Evolutionary conservation across 208 protist species (phyloP).

Genomic region (Herpetomonas tarakana): DNA sequence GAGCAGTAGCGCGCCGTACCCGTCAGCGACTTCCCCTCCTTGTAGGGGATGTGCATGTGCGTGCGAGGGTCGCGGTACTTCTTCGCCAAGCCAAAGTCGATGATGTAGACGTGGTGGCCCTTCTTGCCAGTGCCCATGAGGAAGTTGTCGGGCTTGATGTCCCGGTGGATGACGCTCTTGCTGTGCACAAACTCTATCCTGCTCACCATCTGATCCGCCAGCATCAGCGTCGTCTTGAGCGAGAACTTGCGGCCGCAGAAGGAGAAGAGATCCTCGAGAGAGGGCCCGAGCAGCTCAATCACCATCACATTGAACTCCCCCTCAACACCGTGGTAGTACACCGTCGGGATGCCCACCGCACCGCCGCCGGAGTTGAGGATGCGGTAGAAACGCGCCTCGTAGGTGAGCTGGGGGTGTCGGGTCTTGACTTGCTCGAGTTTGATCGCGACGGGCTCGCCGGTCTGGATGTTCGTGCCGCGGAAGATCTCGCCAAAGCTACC

Average conservation of each 20-base stretch:
- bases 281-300: slow-evolving; percentile 92
- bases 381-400: slow-evolving; percentile 89
- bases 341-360: slow-evolving; percentile 82
- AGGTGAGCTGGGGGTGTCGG: slow-evolving; percentile 90
- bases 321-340: slow-evolving; percentile 89
- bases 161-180: slow-evolving; percentile 91
- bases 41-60: slow-evolving; percentile 99
- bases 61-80: slow-evolving; percentile 98
- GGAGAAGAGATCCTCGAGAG: slow-evolving; percentile 91
- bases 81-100: slow-evolving; percentile 99
- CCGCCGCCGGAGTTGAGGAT: slow-evolving; percentile 74
- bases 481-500: slow-evolving; percentile 95
- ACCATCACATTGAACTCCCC: slow-evolving; percentile 94
- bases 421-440: slow-evolving; percentile 91
- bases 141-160: slow-evolving; percentile 96
- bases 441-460: slow-evolving; percentile 86
- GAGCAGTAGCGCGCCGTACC: slow-evolving; percentile 99
- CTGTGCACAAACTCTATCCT: slow-evolving; percentile 92
- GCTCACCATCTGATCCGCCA: slow-evolving; percentile 91
- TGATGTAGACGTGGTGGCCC: slow-evolving; percentile 94
- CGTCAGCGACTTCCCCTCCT: slow-evolving; percentile 99
- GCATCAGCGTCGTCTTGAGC: slow-evolving; percentile 92
- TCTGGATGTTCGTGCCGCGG: slow-evolving; percentile 89
- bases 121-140: slow-evolving; percentile 90
- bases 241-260: slow-evolving; percentile 86